Evolutionary conservation across 768 basidiomycete species (phyloP).

Genomic region (Agaricus subrufescens): DNA sequence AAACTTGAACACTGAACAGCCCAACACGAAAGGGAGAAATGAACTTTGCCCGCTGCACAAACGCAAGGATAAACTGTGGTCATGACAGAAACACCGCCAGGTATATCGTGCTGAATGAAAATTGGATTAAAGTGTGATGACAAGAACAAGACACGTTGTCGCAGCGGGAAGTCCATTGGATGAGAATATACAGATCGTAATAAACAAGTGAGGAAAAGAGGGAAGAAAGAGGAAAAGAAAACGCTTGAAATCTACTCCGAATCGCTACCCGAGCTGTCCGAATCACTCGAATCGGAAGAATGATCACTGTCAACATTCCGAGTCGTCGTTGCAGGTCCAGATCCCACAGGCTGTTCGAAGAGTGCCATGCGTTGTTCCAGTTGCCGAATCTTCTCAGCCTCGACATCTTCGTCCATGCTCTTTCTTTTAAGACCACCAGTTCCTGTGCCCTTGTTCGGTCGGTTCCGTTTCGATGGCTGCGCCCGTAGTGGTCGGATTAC

Average conservation of each 20-base stretch:
- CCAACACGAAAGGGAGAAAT: background rate
- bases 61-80: slow-evolving; percentile 3
- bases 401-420: slow-evolving; percentile 95
- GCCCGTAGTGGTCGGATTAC: slow-evolving; percentile 73
- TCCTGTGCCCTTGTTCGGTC: slow-evolving; percentile 72
- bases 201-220: slow-evolving; percentile 13
- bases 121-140: slow-evolving; percentile 9
- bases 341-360: slow-evolving; percentile 61
- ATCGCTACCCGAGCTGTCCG: slow-evolving; percentile 79
- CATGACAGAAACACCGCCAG: slow-evolving; percentile 15
- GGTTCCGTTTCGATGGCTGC: slow-evolving; percentile 59
- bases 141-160: slow-evolving; percentile 6
- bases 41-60: background rate
- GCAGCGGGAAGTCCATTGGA: slow-evolving; percentile 9
- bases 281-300: slow-evolving; percentile 76
- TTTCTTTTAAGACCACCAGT: slow-evolving; percentile 91
- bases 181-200: slow-evolving; percentile 29
- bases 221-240: slow-evolving; percentile 14
- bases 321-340: slow-evolving; percentile 30
- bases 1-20: too few species aligned
- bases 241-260: slow-evolving; percentile 48
- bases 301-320: slow-evolving; percentile 60
- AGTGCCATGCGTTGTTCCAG: slow-evolving; percentile 85
- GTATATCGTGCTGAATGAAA: slow-evolving; percentile 8
- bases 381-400: slow-evolving; percentile 90